Evolutionary conservation across 202 grass and related monocot genomes (phyloP).

Genomic region (Musa balbisiana): DNA sequence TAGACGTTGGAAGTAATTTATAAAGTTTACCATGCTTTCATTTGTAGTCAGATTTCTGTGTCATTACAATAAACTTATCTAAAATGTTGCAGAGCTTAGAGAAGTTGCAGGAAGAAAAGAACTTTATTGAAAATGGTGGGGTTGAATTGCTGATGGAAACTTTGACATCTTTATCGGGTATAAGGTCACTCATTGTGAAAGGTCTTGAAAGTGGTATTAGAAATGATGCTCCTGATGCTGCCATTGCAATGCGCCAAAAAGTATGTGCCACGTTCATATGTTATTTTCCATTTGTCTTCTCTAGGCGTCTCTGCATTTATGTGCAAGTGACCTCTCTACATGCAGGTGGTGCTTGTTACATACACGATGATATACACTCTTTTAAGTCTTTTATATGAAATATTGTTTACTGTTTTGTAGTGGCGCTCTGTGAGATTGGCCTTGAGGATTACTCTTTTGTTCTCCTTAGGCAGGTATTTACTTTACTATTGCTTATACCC

Average conservation of each 20-base stretch:
- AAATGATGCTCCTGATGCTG: conserved; percentile 87
- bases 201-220: conserved; percentile 91
- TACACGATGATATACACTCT: background rate
- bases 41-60: background rate
- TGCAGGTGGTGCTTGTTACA: background rate
- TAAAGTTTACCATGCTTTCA: background rate
- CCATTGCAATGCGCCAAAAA: conserved; percentile 95
- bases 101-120: conserved; percentile 35
- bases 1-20: no score
- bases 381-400: background rate
- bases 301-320: no score
- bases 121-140: conserved; percentile 29
- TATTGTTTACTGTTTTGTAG: conserved; percentile 37
- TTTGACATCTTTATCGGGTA: conserved; percentile 51
- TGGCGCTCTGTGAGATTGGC: conserved; percentile 98
- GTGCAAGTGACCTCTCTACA: background rate
- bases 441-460: conserved; percentile 98
- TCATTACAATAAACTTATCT: background rate
- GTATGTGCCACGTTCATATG: conserved; percentile 13
- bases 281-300: no score
- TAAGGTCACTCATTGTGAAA: conserved; percentile 64
- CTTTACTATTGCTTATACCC: no score
- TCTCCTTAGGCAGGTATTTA: conserved; percentile 74
- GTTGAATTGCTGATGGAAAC: conserved; percentile 60
- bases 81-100: conserved; percentile 56